Percentiles rank a stretch among this genome's conserved stretches.
Evolutionary conservation across 2,329 filamentous ascomycete genomes (phyloP).

Genomic region (Ophiostoma montium): DNA sequence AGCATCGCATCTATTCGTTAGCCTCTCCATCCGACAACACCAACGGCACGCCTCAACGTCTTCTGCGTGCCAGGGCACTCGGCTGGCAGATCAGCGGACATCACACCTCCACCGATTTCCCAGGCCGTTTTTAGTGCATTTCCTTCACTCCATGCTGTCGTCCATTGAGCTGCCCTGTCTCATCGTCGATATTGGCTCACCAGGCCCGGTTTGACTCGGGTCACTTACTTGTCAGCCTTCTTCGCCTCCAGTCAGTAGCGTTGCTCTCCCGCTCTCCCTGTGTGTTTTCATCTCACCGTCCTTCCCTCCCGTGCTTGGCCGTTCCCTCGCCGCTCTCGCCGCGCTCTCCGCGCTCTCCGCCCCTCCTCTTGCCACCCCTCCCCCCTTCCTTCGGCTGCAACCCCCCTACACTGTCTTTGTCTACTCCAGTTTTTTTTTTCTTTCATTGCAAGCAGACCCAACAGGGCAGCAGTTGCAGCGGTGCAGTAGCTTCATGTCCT

Average conservation of each 20-base stretch:
- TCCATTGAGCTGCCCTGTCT: background rate
- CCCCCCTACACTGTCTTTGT: background rate
- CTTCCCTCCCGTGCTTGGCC: conserved; percentile 3
- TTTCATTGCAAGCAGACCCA: background rate
- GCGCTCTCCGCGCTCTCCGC: background rate
- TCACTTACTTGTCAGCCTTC: background rate
- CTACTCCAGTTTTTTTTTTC: background rate
- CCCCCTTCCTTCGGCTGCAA: conserved; percentile 8
- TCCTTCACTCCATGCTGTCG: background rate
- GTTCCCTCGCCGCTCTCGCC: background rate
- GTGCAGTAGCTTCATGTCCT: background rate
- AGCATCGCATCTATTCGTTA: background rate
- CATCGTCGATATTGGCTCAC: background rate
- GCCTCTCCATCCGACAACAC: background rate
- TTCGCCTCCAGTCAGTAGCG: background rate
- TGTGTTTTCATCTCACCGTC: background rate
- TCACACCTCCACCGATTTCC: conserved; percentile 4
- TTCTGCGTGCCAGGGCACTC: conserved; percentile 5
- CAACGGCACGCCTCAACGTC: background rate
- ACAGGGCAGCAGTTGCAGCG: background rate
- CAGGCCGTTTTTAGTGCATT: conserved; percentile 3
- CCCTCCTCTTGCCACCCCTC: background rate
- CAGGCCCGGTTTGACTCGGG: background rate
- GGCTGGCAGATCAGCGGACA: background rate
- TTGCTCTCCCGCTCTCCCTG: background rate